Base-by-base conservation (phyloP, 768 basidiomycete species). In the Boletus pseudo-olivaceus region DNA sequence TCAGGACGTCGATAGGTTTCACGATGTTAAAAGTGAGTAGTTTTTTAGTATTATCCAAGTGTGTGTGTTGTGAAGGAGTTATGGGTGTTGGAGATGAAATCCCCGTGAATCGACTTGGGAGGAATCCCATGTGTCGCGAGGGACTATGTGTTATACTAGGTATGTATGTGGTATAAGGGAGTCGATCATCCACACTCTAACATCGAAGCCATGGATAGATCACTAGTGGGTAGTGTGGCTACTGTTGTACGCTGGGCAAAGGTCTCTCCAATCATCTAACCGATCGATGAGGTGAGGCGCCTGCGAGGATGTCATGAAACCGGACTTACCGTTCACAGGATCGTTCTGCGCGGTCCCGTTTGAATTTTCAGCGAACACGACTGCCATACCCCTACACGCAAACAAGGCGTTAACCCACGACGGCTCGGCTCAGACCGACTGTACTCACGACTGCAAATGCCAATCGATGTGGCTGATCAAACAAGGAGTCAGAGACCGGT, bases 341-440 rank as follows among this genome's bases (percentile, higher is more conserved):
- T 68, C 45, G 17, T 7, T 11, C 33, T 63, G 23, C 6, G 57
- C 56, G 14, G 59, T 66, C 46, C 54, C 72, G 5, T 60, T 60
- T 12, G 72, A 65, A 38, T 67, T 60, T 49, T 73, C 74, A 9
- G 70, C 73, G 35, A 74, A 69, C 20, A 75, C 70, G n/a, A 76
- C 64, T 3, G 74, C 75, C 51, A 75, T 67, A 15, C 74, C 74
- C 32, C 75, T 69, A 59, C 23, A 58, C 74, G 73, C 23, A 12
- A 23, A 78, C 64, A 61, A 78, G 74, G 41, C 72, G 72, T 57
- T 75, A 7, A 73, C 68, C 46, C 72, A 72, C 46, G 70, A 70
- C 49, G n/a, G 4, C 40, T 30, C 49, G n/a, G 4, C 40, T 30
- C 8, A 53, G 39, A 40, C 26, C 15, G 10, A 15, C 19, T 17